Conservation (phyloP, 306 rosid species). For the Vicia villosa region DNA sequence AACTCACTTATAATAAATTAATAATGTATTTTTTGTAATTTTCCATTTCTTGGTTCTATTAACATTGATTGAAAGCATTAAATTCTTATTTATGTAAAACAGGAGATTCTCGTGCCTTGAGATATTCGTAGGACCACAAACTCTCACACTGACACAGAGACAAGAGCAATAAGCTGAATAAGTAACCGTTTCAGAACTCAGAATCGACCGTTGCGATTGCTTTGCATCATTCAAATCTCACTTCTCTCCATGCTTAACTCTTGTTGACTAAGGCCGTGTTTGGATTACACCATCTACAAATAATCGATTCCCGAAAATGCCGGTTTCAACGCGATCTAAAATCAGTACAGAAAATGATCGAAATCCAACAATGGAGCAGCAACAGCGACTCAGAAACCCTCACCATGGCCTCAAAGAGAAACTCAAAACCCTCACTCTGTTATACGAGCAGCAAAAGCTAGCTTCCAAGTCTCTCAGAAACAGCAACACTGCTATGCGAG, state of each 20-base stretch:
- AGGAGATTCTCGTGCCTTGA: no score
- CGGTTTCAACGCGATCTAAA: conserved; percentile 89
- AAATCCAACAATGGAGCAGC: conserved; percentile 11
- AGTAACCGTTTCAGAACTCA: conserved; percentile 45
- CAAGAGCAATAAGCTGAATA: background rate
- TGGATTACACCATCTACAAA: background rate
- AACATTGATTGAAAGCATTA: no score
- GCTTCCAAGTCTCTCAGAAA: conserved; percentile 65
- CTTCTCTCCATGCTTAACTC: conserved; percentile 20
- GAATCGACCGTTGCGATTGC: conserved; percentile 64
- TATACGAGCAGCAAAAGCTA: conserved; percentile 89
- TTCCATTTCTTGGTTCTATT: no score
- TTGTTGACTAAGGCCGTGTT: conserved; percentile 46
- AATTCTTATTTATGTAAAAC: no score
- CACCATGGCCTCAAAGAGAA: conserved; percentile 93
- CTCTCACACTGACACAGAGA: background rate
- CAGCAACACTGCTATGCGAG: conserved; percentile 66
- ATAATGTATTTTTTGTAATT: no score
- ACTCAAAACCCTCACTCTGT: conserved; percentile 73
- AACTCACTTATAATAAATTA: no score
- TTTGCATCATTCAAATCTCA: conserved; percentile 38
- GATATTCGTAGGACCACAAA: background rate
- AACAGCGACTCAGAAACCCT: conserved; percentile 58
- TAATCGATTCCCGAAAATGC: conserved; percentile 50
- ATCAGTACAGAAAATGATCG: conserved; percentile 36